Evolutionary conservation across 805 yeast species (phyloP).

Genomic region (Cyberlindnera americana): DNA sequence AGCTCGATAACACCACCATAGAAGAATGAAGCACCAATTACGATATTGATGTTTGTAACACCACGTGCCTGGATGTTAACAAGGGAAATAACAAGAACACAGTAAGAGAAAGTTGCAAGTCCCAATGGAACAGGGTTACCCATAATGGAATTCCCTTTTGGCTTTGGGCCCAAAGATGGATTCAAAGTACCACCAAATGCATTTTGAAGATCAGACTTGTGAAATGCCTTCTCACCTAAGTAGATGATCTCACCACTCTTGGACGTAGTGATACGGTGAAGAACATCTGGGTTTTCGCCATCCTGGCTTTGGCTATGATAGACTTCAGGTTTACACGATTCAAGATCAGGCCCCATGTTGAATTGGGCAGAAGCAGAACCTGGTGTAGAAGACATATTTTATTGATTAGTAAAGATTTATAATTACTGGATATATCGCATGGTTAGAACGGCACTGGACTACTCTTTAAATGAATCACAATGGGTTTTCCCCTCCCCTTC

Average conservation of each 20-base stretch:
- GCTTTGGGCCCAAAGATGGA: conserved; percentile 3
- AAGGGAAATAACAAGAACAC: conserved; percentile 2
- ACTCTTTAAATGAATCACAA: too few species aligned
- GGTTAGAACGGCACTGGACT: too few species aligned
- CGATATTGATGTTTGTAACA: conserved; percentile 7
- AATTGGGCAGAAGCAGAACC: conserved; percentile 2
- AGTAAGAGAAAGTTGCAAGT: conserved; percentile 2
- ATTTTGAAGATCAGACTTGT: conserved; percentile 1
- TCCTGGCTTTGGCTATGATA: background rate
- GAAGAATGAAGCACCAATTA: conserved; percentile 4
- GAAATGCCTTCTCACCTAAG: conserved; percentile 2
- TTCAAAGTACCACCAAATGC: conserved; percentile 5
- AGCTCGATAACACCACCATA: conserved; percentile 1
- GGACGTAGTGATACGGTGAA: background rate
- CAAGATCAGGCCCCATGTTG: conserved; percentile 1
- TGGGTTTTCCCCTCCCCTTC: too few species aligned
- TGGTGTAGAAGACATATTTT: background rate
- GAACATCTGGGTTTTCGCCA: background rate
- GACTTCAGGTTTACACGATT: conserved; percentile 1
- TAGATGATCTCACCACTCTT: conserved; percentile 1
- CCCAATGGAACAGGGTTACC: conserved; percentile 4
- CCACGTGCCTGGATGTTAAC: conserved; percentile 8
- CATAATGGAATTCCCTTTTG: background rate
- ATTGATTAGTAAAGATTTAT: background rate
- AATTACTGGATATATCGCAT: too few species aligned